Evolutionary conservation across 768 basidiomycete genomes (phyloP), one percentile per base, ranked within the genome.

Genomic region (Rhodocollybia butyracea): DNA sequence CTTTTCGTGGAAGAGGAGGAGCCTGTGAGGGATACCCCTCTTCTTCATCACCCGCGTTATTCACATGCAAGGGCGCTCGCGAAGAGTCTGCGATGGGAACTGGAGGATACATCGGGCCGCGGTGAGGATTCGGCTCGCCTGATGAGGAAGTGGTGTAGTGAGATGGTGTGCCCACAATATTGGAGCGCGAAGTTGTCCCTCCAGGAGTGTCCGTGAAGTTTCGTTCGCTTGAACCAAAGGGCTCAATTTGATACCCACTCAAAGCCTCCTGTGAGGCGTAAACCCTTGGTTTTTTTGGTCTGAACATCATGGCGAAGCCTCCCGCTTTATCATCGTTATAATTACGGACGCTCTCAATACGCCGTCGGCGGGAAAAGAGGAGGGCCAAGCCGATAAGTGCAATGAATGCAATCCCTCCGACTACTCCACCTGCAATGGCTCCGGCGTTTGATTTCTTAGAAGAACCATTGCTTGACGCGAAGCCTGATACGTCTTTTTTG

Each of bases 351-450:
- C 26, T 29, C 53, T 24, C n/a, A n/a, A 24, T 26, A 36, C 24
- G 31, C 17, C 56, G 56, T 2, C 62, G 47, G 2, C 59, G 60
- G 39, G 56, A 61, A 1, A 63, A 27, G 26, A 62, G 26, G 15
- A 61, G 13, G 1, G 29, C 57, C 10, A 54, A 3, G 3, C 32
- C 55, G 13, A 60, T 34, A 12, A 60, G n/a, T 15, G 51, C 22
- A 17, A 63, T 2, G 0, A 22, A 43, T 17, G 24, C 22, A 6
- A 62, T 15, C 3, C 41, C 57, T 1, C 38, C 60, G 1, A 65
- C 48, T 7, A 59, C 55, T 1, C 61, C 61, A 1, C 62, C 63
- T 2, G 39, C 53, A 29, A 64, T 63, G 3, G 57, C 53, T 4
- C 58, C 57, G 3, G 41, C 41, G 12, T 55, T 17, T 1, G 53